Evolutionary conservation across 1,284 basidiomycete genomes (phyloP).

Genomic region (Sporisorium graminicola): DNA sequence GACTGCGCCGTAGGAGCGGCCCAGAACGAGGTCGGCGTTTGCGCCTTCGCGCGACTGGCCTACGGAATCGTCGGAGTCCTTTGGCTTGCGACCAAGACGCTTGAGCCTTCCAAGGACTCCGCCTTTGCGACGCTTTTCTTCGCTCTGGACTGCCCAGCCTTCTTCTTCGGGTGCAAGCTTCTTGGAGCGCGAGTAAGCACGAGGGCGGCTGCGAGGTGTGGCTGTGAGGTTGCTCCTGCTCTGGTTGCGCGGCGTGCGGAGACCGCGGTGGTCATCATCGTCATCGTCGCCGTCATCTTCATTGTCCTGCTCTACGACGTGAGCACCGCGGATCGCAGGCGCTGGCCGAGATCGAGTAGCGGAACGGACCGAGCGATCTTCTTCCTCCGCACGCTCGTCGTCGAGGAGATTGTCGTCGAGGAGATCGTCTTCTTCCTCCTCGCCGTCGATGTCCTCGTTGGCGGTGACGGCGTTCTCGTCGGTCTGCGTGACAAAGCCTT

Average conservation of each 20-base stretch:
- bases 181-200: constrained; percentile 41
- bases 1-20: constrained; percentile 47
- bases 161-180: constrained; percentile 54
- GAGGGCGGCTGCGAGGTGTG: constrained; percentile 28
- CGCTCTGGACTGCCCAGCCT: constrained; percentile 36
- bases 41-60: constrained; percentile 24
- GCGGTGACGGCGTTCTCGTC: constrained; percentile 47
- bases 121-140: constrained; percentile 46
- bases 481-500: constrained; percentile 45
- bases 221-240: constrained; percentile 39
- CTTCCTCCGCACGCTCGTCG: constrained; percentile 10
- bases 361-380: constrained; percentile 21
- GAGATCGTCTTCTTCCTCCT: constrained; percentile 28
- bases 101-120: constrained; percentile 48
- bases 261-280: constrained; percentile 5
- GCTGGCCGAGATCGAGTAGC: constrained; percentile 20
- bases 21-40: constrained; percentile 45
- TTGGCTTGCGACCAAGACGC: constrained; percentile 37
- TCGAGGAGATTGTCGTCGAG: constrained; percentile 27
- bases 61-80: constrained; percentile 2
- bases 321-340: constrained; percentile 23
- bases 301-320: constrained; percentile 24
- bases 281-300: constrained; percentile 39
- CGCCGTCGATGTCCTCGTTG: constrained; percentile 38
- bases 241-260: constrained; percentile 35